phyloP scores from a whole-genome alignment of 2,329 filamentous ascomycete genomes.

The Curvularia sp. region DNA sequence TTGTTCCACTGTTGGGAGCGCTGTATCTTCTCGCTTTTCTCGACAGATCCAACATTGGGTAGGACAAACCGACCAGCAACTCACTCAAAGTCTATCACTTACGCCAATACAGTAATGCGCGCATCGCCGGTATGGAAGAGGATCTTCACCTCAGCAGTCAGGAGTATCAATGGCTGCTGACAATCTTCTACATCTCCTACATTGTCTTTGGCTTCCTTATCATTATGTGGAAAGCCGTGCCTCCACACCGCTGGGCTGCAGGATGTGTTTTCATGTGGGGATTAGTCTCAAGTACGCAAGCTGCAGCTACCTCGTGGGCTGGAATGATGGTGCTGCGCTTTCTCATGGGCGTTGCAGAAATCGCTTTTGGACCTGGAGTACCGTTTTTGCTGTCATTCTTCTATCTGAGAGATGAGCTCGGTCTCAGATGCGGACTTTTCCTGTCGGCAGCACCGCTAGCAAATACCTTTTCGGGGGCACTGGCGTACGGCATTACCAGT shows the following conservation, averaged over 20 bases:
- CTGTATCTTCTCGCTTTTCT: slow-evolving; percentile 48
- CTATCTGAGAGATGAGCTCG: slow-evolving; percentile 64
- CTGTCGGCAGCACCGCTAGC: slow-evolving; percentile 68
- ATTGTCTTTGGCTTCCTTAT: slow-evolving; percentile 47
- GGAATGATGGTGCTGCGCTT: slow-evolving; percentile 48
- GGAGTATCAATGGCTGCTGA: slow-evolving; percentile 47
- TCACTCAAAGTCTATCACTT: not conserved
- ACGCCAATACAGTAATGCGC: slow-evolving; percentile 43
- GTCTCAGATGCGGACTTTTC: slow-evolving; percentile 64
- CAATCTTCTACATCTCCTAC: slow-evolving; percentile 51
- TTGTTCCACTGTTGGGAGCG: slow-evolving; percentile 43
- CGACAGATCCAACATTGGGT: slow-evolving; percentile 51
- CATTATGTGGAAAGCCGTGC: slow-evolving; percentile 49
- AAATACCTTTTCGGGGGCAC: slow-evolving; percentile 76
- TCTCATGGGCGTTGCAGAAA: slow-evolving; percentile 52
- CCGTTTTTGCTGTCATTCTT: slow-evolving; percentile 64
- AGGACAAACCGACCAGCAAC: not conserved
- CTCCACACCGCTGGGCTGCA: slow-evolving; percentile 48
- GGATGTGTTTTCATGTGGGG: slow-evolving; percentile 48
- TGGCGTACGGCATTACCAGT: slow-evolving; percentile 63
- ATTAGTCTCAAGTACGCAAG: slow-evolving; percentile 43
- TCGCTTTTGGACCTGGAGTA: slow-evolving; percentile 54
- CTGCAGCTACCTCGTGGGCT: slow-evolving; percentile 38
- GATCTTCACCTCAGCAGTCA: slow-evolving; percentile 38
- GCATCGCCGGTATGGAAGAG: slow-evolving; percentile 50